phyloP scores from a whole-genome alignment of 164 flowering plant genomes.

The Brasenia schreberi region DNA sequence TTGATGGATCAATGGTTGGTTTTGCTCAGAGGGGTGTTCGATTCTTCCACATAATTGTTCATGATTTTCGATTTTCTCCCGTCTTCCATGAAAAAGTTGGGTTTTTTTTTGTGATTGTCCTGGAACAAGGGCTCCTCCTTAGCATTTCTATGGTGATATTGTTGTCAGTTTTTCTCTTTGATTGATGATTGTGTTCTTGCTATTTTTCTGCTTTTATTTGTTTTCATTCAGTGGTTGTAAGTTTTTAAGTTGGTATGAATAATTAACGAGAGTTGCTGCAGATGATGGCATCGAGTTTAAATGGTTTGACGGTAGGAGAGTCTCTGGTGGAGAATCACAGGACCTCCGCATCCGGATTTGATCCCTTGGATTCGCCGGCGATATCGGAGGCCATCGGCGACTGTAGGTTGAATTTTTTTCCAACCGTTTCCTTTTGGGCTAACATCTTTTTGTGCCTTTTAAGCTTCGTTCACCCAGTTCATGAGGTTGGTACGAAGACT shows the following conservation, averaged over 20 bases:
- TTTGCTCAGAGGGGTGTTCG: not conserved
- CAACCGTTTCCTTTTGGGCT: not conserved
- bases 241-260: not conserved
- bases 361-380: slow-evolving; percentile 68
- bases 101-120: no score
- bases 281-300: slow-evolving; percentile 96
- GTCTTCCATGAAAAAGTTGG: not conserved
- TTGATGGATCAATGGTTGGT: not conserved
- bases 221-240: not conserved
- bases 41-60: not conserved
- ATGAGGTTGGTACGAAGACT: not conserved
- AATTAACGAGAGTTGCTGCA: slow-evolving; percentile 11
- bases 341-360: slow-evolving; percentile 70
- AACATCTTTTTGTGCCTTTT: not conserved
- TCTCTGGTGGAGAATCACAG: slow-evolving; percentile 45
- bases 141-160: no score
- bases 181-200: not conserved
- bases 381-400: slow-evolving; percentile 51
- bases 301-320: slow-evolving; percentile 86
- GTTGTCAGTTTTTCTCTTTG: not conserved
- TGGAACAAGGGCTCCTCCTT: no score
- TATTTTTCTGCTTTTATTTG: not conserved
- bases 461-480: not conserved
- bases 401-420: slow-evolving; percentile 21
- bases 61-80: not conserved